Evolutionary conservation across 352 stramenopile species (phyloP), one percentile per base, ranked within the genome.

Genomic region (Paralagenidium karlingii): DNA sequence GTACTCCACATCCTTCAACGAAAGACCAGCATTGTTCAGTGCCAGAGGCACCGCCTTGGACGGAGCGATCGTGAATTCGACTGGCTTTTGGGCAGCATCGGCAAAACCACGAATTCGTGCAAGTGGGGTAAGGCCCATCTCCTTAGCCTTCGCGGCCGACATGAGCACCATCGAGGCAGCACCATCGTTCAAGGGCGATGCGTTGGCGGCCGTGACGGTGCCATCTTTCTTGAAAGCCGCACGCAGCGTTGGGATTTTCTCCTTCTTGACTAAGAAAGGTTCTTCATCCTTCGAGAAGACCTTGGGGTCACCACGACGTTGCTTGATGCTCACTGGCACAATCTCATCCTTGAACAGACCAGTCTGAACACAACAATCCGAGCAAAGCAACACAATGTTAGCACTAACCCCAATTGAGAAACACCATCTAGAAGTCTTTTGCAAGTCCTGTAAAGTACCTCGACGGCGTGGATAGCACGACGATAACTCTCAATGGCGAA

Each of bases 151-250:
- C 11, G 73, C 68, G 43, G 87, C 78, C 24, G 74, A 94, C 89
- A 98, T 98, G 34, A 99, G 53, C 31, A 99, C 84, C 32, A 99
- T 65, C 8, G 95, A 82, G 24, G 94, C 82, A 1, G 94, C 96
- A 19, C 95, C 96, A 47, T 99, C 96, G 59, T 98, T 99, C 26
- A 99, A 58, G 4, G 84, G 82, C 38, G 84, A 95, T n/a, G 96
- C 86, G 60, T 99, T 99, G 2, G 84, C 94, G 8, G 95, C 94
- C 9, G 96, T 99, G 30, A 99, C 88, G 1, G 83, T 98, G 25
- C 91, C 94, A 52, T 96, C 75, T 50, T 94, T 94, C 57, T 96
- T 85, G 62, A 99, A 99, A 8, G 91, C 94, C 27, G 94, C 62
- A 33, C 77, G 78, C 8, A 98, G 50, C 33, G 53, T 76, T 22